Percentiles rank a stretch among this genome's conserved stretches.
phyloP scores from a whole-genome alignment of 768 basidiomycete genomes.

The Coprinopsis marcescibilis region DNA sequence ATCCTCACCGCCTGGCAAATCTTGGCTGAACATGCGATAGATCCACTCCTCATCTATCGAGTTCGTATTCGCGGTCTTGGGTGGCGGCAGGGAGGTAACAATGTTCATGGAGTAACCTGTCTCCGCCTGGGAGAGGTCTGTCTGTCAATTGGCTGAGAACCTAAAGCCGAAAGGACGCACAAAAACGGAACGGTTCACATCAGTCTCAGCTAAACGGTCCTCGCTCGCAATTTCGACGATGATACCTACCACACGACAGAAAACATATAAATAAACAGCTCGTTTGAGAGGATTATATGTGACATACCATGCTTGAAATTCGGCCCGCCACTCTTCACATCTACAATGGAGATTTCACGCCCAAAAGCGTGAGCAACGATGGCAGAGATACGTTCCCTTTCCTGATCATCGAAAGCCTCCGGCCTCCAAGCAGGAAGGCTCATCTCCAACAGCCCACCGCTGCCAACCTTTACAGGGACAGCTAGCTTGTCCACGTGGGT shows the following conservation, averaged over 20 bases:
- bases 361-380: slow-evolving; percentile 34
- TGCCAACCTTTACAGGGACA: slow-evolving; percentile 2
- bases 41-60: not conserved
- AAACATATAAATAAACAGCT: not conserved
- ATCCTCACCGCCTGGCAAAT: slow-evolving; percentile 3
- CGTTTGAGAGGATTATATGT: not conserved
- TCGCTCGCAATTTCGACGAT: not conserved
- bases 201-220: not conserved
- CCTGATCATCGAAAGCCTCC: slow-evolving; percentile 21
- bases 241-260: not conserved
- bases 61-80: not conserved
- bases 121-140: not conserved
- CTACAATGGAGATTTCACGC: slow-evolving; percentile 29
- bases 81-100: not conserved
- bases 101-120: not conserved
- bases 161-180: not conserved
- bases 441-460: slow-evolving; percentile 32
- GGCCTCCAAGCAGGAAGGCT: slow-evolving; percentile 26
- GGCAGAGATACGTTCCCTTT: slow-evolving; percentile 23
- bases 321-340: slow-evolving; percentile 17
- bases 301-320: not conserved
- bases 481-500: not conserved
- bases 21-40: slow-evolving; percentile 2
- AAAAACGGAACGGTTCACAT: slow-evolving; percentile 1
- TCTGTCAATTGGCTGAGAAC: not conserved